These are phyloP conservation scores for Dichotomocladium elegans DNA, from an alignment of 371 early-diverging fungal genomes.

Conservation along the genomic window DNA sequence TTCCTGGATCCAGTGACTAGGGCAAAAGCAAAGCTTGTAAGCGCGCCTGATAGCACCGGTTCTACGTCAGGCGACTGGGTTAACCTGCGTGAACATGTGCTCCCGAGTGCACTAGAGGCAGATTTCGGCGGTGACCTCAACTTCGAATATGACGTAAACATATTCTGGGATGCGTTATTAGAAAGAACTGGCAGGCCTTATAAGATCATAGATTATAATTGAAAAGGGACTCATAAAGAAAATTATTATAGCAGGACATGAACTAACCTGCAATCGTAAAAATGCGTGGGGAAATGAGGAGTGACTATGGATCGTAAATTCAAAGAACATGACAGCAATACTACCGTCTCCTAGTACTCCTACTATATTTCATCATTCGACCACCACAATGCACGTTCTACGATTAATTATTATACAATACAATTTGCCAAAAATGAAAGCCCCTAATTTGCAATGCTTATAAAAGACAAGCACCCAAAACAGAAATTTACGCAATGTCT, in stretches of 20 bases:
- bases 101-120: slow-evolving; percentile 47
- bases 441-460: no score
- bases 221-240: no score
- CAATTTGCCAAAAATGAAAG: no score
- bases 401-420: no score
- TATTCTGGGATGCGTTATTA: slow-evolving; percentile 56
- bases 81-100: slow-evolving; percentile 49
- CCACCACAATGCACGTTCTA: no score
- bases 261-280: background rate
- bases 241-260: background rate
- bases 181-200: slow-evolving; percentile 39
- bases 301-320: background rate
- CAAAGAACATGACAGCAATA: background rate
- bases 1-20: slow-evolving; percentile 92
- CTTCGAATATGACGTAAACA: slow-evolving; percentile 54
- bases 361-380: no score
- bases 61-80: slow-evolving; percentile 37
- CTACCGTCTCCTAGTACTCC: no score
- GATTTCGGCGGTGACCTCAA: slow-evolving; percentile 61
- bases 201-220: slow-evolving; percentile 35
- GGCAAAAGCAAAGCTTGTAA: slow-evolving; percentile 77
- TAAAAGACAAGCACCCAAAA: no score
- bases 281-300: background rate
- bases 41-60: slow-evolving; percentile 26
- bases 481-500: no score